Percentiles rank a stretch among this genome's conserved stretches.
Evolutionary conservation across 108 stramenopile genomes (phyloP).

Genomic region (Nannochloropsis oceanica): DNA sequence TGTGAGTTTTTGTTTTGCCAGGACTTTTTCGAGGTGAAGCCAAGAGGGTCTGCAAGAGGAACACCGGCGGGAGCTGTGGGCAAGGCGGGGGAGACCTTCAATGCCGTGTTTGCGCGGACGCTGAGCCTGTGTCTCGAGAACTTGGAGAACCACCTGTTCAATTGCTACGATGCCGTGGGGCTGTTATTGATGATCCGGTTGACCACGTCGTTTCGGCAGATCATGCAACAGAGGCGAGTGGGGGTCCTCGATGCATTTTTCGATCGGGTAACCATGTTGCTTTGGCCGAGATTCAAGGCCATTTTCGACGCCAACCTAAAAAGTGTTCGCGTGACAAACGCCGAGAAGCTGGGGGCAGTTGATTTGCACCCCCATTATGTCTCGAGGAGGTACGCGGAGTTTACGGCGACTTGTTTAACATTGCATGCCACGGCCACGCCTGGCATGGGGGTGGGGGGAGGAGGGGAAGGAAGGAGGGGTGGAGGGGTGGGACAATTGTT

Average conservation of each 20-base stretch:
- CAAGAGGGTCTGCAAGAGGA: neutral
- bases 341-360: constrained; percentile 65
- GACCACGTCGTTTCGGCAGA: constrained; percentile 66
- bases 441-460: neutral
- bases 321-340: constrained; percentile 58
- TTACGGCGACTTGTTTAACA: constrained; percentile 72
- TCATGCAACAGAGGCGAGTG: constrained; percentile 71
- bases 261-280: constrained; percentile 65
- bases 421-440: constrained; percentile 46
- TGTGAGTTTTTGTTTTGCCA: constrained; percentile 86
- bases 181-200: constrained; percentile 93
- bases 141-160: constrained; percentile 86
- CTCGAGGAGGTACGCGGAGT: constrained; percentile 85
- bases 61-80: neutral
- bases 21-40: constrained; percentile 73
- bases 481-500: constrained; percentile 1
- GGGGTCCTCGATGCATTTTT: constrained; percentile 76
- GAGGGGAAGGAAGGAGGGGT: constrained; percentile 10
- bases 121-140: constrained; percentile 74
- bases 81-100: constrained; percentile 50
- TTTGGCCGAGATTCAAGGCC: constrained; percentile 91
- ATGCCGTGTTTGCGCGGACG: constrained; percentile 64
- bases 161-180: constrained; percentile 76
- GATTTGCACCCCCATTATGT: constrained; percentile 89
- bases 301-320: constrained; percentile 81